These are phyloP conservation scores for Eutrema heterophyllum DNA, from an alignment of 345 rosid genomes.

Conservation along the genomic window DNA sequence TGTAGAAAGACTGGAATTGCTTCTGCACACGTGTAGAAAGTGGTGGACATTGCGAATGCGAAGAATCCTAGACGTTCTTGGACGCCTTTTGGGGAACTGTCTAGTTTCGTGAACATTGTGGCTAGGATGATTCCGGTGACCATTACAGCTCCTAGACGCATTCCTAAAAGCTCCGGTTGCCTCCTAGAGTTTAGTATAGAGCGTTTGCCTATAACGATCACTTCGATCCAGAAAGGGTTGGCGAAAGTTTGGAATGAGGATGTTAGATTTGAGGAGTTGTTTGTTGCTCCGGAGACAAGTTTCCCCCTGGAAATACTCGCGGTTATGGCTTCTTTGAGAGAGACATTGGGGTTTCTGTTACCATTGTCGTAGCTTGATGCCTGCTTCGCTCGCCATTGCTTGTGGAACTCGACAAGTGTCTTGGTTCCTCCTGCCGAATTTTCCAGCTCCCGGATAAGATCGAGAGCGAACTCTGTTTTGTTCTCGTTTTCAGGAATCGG, in stretches of 20 bases:
- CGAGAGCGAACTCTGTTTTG: constrained; percentile 80
- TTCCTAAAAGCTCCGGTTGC: constrained; percentile 75
- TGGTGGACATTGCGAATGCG: constrained; percentile 93
- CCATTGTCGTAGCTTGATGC: background rate
- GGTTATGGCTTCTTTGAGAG: constrained; percentile 74
- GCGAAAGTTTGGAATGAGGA: constrained; percentile 70
- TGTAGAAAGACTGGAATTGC: constrained; percentile 89
- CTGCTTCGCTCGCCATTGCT: constrained; percentile 45
- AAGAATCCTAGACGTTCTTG: constrained; percentile 87
- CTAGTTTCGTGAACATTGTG: constrained; percentile 73
- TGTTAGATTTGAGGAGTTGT: constrained; percentile 31
- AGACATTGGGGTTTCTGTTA: constrained; percentile 25
- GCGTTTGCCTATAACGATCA: constrained; percentile 65
- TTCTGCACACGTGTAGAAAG: constrained; percentile 94
- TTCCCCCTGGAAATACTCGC: constrained; percentile 80
- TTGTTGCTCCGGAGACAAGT: constrained; percentile 64
- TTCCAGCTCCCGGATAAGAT: constrained; percentile 79
- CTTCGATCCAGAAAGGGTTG: constrained; percentile 78
- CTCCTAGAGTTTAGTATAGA: constrained; percentile 66
- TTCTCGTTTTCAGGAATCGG: constrained; percentile 89
- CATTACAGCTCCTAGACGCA: constrained; percentile 71
- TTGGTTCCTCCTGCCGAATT: constrained; percentile 65
- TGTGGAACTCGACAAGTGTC: constrained; percentile 69
- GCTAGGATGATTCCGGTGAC: constrained; percentile 86
- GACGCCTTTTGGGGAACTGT: constrained; percentile 75